phyloP scores from a whole-genome alignment of 192 early-diverging fungal genomes.

The Chytriomyces confervae region DNA sequence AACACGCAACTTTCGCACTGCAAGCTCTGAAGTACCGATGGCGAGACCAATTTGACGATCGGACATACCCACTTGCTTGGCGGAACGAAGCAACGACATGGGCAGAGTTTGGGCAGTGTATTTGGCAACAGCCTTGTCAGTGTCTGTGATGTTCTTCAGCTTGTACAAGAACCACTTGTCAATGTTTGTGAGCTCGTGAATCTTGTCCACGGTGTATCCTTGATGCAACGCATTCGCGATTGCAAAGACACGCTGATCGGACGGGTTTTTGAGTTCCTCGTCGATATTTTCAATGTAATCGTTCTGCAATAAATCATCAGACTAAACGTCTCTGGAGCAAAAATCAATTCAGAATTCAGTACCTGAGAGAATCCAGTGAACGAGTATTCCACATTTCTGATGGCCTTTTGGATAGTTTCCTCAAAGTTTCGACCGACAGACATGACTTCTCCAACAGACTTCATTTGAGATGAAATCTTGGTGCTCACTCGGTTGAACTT shows the following conservation, averaged over 20 bases:
- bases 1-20: constrained; percentile 79
- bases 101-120: constrained; percentile 71
- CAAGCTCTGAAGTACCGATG: constrained; percentile 84
- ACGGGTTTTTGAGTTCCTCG: constrained; percentile 86
- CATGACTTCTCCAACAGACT: constrained; percentile 98
- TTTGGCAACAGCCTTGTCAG: constrained; percentile 71
- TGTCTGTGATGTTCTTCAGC: constrained; percentile 83
- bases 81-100: constrained; percentile 60
- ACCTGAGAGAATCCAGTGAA: constrained; percentile 81
- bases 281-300: constrained; percentile 77
- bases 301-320: constrained; percentile 54
- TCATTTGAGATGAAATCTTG: constrained; percentile 92
- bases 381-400: constrained; percentile 85
- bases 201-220: constrained; percentile 90
- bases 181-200: constrained; percentile 89
- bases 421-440: constrained; percentile 96
- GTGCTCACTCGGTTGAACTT: constrained; percentile 95
- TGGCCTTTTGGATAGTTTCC: constrained; percentile 97
- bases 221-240: constrained; percentile 93
- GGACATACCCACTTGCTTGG: constrained; percentile 97
- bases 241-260: constrained; percentile 94
- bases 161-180: constrained; percentile 99
- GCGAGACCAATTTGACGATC: constrained; percentile 83
- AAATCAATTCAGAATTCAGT: constrained; percentile 19
- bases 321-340: background rate